Conservation (phyloP, 192 early-diverging fungal genomes). For the Diversispora eburnea region DNA sequence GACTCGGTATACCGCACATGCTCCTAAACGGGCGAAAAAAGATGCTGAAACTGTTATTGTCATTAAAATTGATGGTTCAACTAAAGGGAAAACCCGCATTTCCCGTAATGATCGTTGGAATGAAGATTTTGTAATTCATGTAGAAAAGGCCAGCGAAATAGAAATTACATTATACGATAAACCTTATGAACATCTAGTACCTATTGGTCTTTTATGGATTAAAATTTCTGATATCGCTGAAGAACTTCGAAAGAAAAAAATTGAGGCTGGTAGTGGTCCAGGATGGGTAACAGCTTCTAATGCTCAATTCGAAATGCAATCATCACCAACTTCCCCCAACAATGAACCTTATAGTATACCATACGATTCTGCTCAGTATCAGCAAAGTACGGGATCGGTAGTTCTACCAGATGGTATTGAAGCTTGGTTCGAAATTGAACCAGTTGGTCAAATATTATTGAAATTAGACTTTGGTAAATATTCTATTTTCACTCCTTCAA, state of each 20-base stretch:
- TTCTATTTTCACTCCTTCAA: slow-evolving; percentile 14
- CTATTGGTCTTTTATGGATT: slow-evolving; percentile 89
- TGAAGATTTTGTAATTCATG: slow-evolving; percentile 81
- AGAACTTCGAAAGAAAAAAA: slow-evolving; percentile 67
- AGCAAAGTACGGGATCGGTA: slow-evolving; percentile 29
- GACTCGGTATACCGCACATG: slow-evolving; percentile 57
- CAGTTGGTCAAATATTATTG: slow-evolving; percentile 82
- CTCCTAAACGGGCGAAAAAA: slow-evolving; percentile 50
- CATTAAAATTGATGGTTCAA: slow-evolving; percentile 81
- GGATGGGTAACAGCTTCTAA: slow-evolving; percentile 49
- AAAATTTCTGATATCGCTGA: slow-evolving; percentile 92
- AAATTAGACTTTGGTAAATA: slow-evolving; percentile 80
- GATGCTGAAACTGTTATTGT: slow-evolving; percentile 67
- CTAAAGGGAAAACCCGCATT: slow-evolving; percentile 69
- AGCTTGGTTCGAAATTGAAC: slow-evolving; percentile 90
- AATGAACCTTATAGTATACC: slow-evolving; percentile 23
- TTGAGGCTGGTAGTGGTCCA: slow-evolving; percentile 57
- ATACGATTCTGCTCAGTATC: slow-evolving; percentile 2
- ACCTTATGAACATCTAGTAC: slow-evolving; percentile 61
- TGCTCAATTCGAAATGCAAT: slow-evolving; percentile 17
- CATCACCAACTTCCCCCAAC: neutral
- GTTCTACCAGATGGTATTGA: slow-evolving; percentile 58
- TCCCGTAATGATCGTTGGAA: slow-evolving; percentile 75
- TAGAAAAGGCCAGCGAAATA: slow-evolving; percentile 88
- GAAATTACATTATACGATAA: slow-evolving; percentile 90